Conservation (phyloP, 352 stramenopile species). For the Phytopythium cucurbitacearum region DNA sequence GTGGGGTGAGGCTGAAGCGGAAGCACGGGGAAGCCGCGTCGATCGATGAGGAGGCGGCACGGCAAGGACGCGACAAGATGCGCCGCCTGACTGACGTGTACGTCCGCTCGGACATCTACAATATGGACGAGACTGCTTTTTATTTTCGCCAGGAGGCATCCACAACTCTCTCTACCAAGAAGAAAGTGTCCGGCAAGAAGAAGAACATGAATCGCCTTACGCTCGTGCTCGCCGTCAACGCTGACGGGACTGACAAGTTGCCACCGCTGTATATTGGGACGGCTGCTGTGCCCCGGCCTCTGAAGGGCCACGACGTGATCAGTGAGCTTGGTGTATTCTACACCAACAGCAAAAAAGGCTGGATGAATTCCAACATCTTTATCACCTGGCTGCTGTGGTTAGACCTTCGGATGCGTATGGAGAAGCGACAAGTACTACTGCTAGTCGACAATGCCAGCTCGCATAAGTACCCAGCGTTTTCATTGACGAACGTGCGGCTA, state of each 20-base stretch:
- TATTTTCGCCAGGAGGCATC: constrained; percentile 8
- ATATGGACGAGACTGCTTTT: constrained; percentile 12
- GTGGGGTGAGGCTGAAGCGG: background rate
- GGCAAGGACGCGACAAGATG: background rate
- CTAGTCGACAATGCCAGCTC: constrained; percentile 2
- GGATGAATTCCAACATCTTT: background rate
- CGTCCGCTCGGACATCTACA: constrained; percentile 5
- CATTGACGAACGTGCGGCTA: background rate
- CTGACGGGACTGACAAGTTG: constrained; percentile 9
- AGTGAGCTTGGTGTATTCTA: background rate
- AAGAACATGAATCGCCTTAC: constrained; percentile 8
- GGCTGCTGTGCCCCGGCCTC: background rate
- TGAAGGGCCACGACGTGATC: background rate
- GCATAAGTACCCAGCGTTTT: background rate
- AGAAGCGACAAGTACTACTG: background rate
- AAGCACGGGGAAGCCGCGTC: constrained; percentile 3
- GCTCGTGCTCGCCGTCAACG: constrained; percentile 10
- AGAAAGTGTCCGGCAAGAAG: constrained; percentile 3
- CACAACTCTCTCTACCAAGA: constrained; percentile 1
- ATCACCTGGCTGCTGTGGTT: background rate
- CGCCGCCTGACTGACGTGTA: constrained; percentile 1
- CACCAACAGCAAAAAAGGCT: constrained; percentile 1
- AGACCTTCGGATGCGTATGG: background rate
- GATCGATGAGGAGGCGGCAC: background rate
- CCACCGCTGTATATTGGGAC: constrained; percentile 2